phyloP scores from a whole-genome alignment of 140 eudicot genomes.

The Cichorium intybus region DNA sequence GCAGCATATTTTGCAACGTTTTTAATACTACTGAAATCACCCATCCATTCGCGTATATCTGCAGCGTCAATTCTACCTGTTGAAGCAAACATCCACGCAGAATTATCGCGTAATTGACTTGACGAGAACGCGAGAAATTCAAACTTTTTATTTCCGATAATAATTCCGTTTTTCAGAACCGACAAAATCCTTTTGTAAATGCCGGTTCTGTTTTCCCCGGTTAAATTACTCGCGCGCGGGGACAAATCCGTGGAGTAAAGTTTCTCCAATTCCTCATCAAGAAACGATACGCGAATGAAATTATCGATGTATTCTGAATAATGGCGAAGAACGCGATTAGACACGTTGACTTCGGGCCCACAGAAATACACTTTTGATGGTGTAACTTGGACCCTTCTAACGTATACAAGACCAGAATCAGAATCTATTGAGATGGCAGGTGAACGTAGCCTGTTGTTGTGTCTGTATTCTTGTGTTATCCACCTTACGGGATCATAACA shows the following conservation, averaged over 20 bases:
- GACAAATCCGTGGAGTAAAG: slow-evolving; percentile 60
- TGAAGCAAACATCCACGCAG: slow-evolving; percentile 93
- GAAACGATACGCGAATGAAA: too few species aligned
- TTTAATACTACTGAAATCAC: slow-evolving; percentile 59
- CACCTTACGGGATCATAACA: slow-evolving; percentile 83
- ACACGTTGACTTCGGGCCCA: slow-evolving; percentile 80
- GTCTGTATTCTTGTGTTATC: slow-evolving; percentile 53
- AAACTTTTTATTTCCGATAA: slow-evolving; percentile 61
- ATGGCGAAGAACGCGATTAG: slow-evolving; percentile 77
- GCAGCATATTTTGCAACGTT: slow-evolving; percentile 98
- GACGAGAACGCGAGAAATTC: slow-evolving; percentile 96
- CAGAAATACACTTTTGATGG: slow-evolving; percentile 79
- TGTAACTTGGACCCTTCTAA: slow-evolving; percentile 83
- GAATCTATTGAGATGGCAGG: slow-evolving; percentile 57
- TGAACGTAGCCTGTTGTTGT: slow-evolving; percentile 26
- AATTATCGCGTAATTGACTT: slow-evolving; percentile 83
- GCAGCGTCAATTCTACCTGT: slow-evolving; percentile 44
- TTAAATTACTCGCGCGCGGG: slow-evolving; percentile 36
- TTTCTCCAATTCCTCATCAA: too few species aligned
- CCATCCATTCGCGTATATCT: slow-evolving; percentile 77
- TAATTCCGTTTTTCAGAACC: slow-evolving; percentile 57
- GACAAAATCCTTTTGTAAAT: slow-evolving; percentile 61
- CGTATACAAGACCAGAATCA: too few species aligned
- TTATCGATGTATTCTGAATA: too few species aligned
- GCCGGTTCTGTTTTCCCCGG: slow-evolving; percentile 44